These are phyloP conservation scores for Puccinellia tenuiflora DNA, from an alignment of 176 grass and related monocot species.

Conservation along the genomic window DNA sequence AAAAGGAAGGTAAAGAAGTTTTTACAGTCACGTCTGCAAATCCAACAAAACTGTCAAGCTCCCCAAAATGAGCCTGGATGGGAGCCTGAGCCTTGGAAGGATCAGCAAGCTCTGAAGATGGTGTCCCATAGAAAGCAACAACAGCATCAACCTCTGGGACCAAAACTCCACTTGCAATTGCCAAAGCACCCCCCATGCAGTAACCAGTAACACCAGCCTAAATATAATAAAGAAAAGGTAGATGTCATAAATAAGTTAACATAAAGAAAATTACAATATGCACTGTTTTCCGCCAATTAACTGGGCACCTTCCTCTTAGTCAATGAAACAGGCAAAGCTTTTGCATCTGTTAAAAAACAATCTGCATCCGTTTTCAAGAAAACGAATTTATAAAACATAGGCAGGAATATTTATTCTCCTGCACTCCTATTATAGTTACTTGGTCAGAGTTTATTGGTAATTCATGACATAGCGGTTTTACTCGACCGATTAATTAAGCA, in stretches of 20 bases:
- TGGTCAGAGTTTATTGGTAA: background rate
- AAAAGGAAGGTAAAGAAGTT: background rate
- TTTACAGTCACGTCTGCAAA: slow-evolving; percentile 88
- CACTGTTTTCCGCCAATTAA: background rate
- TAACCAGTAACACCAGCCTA: slow-evolving; percentile 96
- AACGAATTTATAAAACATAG: background rate
- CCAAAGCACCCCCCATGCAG: slow-evolving; percentile 89
- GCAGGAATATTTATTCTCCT: background rate
- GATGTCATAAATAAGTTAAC: background rate
- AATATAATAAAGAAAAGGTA: background rate
- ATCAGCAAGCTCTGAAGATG: slow-evolving; percentile 76
- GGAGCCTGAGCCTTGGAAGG: slow-evolving; percentile 79
- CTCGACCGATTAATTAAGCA: background rate
- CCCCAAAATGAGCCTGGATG: slow-evolving; percentile 88
- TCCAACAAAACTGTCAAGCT: slow-evolving; percentile 72
- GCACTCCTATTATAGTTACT: background rate
- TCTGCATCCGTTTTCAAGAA: background rate
- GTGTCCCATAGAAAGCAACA: slow-evolving; percentile 89
- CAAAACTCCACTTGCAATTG: slow-evolving; percentile 86
- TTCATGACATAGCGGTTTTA: background rate
- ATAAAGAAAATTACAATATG: background rate
- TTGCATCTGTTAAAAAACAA: background rate
- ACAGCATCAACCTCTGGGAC: slow-evolving; percentile 89
- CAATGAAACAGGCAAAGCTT: background rate
- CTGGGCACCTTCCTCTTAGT: background rate